phyloP scores from a whole-genome alignment of 208 protist genomes.

The Crithidia acanthocephali region DNA sequence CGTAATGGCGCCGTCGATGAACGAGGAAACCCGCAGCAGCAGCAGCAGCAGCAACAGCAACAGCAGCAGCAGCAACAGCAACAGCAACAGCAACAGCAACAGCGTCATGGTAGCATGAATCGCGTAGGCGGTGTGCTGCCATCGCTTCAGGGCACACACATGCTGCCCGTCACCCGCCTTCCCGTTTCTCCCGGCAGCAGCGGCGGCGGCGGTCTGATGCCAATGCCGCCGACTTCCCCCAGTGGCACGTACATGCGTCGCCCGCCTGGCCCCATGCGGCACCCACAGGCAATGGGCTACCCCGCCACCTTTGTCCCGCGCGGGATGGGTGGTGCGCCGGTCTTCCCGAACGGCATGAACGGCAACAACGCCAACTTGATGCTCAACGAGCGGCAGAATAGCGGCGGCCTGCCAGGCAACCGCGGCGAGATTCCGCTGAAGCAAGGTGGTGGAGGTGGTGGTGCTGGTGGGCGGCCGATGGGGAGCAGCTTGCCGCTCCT shows the following conservation, averaged over 20 bases:
- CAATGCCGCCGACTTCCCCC: conserved; percentile 12
- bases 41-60: too few species aligned
- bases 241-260: conserved; percentile 18
- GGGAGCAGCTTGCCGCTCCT: conserved; percentile 16
- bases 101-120: background rate
- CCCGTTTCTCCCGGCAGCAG: conserved; percentile 8
- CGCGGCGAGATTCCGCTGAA: background rate
- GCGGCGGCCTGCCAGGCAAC: background rate
- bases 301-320: background rate
- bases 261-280: conserved; percentile 12
- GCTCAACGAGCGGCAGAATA: conserved; percentile 14
- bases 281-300: conserved; percentile 10
- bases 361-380: conserved; percentile 14
- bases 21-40: too few species aligned
- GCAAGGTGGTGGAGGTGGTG: background rate
- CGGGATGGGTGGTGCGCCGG: background rate
- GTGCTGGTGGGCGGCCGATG: background rate
- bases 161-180: conserved; percentile 20
- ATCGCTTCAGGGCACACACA: conserved; percentile 25
- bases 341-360: conserved; percentile 27
- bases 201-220: conserved; percentile 18
- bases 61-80: conserved; percentile 18
- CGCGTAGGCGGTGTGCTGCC: conserved; percentile 16
- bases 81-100: conserved; percentile 9
- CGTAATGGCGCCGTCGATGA: too few species aligned